Evolutionary conservation across 768 basidiomycete species (phyloP).

Genomic region (Boletellus emodensis): DNA sequence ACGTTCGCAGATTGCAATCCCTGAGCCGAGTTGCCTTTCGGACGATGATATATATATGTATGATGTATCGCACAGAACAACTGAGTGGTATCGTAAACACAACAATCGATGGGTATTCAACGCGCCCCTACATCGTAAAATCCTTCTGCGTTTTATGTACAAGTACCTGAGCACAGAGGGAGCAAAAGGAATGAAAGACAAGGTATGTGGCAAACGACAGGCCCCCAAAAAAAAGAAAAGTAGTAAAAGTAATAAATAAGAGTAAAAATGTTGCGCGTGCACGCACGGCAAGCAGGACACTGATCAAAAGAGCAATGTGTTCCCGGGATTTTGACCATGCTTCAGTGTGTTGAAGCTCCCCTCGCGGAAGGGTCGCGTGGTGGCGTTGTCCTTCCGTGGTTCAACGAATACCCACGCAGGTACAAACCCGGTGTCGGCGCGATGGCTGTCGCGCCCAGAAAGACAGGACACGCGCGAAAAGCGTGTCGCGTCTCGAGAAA

Average conservation of each 20-base stretch:
- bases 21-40: no score
- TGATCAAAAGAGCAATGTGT: slow-evolving; percentile 66
- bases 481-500: slow-evolving; percentile 47
- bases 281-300: neutral
- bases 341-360: slow-evolving; percentile 49
- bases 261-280: neutral
- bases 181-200: no score
- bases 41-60: no score
- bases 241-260: neutral
- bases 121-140: no score
- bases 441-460: slow-evolving; percentile 24
- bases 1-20: no score
- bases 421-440: slow-evolving; percentile 65
- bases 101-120: no score
- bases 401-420: slow-evolving; percentile 77
- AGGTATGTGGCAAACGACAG: no score
- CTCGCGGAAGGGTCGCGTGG: slow-evolving; percentile 62
- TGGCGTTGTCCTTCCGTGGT: slow-evolving; percentile 53
- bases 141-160: no score
- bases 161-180: no score
- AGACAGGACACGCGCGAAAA: slow-evolving; percentile 39
- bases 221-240: neutral
- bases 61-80: no score
- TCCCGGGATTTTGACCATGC: slow-evolving; percentile 41
- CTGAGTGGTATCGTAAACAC: no score